Conservation (phyloP, 1,284 basidiomycete genomes). For the Trichosporon ovoides region DNA sequence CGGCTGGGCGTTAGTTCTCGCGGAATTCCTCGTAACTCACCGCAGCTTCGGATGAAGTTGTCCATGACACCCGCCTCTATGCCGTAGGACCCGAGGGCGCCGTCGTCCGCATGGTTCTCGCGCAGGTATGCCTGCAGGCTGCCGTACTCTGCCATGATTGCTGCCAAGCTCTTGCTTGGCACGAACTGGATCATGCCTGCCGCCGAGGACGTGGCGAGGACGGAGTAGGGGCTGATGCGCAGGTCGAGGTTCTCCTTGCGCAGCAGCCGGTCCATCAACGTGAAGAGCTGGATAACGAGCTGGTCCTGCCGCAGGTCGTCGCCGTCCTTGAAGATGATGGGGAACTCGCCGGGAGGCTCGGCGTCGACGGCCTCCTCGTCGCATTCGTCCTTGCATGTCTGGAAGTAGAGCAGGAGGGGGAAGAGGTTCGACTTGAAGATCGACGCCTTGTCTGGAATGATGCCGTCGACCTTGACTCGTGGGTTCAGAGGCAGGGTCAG, state of each 20-base stretch:
- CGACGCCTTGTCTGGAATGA: slow-evolving; percentile 83
- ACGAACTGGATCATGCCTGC: slow-evolving; percentile 98
- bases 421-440: slow-evolving; percentile 98
- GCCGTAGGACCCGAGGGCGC: slow-evolving; percentile 84
- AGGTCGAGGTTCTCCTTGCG: slow-evolving; percentile 94
- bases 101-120: slow-evolving; percentile 80
- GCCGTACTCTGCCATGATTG: slow-evolving; percentile 88
- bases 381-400: slow-evolving; percentile 50
- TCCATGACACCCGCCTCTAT: slow-evolving; percentile 89
- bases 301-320: slow-evolving; percentile 84
- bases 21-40: slow-evolving; percentile 64
- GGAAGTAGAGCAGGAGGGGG: slow-evolving; percentile 85
- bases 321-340: slow-evolving; percentile 97
- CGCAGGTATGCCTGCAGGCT: slow-evolving; percentile 83
- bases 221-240: slow-evolving; percentile 86
- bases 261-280: slow-evolving; percentile 68
- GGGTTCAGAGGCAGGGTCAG: slow-evolving; percentile 88
- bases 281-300: slow-evolving; percentile 31
- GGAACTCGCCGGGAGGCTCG: slow-evolving; percentile 58
- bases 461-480: slow-evolving; percentile 70
- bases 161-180: slow-evolving; percentile 88
- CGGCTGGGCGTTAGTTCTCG: too few species aligned
- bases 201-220: slow-evolving; percentile 82
- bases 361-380: slow-evolving; percentile 31
- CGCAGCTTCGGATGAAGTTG: slow-evolving; percentile 94